phyloP scores from a whole-genome alignment of 2,329 filamentous ascomycete species.

The Arthrobotrys megalospora region DNA sequence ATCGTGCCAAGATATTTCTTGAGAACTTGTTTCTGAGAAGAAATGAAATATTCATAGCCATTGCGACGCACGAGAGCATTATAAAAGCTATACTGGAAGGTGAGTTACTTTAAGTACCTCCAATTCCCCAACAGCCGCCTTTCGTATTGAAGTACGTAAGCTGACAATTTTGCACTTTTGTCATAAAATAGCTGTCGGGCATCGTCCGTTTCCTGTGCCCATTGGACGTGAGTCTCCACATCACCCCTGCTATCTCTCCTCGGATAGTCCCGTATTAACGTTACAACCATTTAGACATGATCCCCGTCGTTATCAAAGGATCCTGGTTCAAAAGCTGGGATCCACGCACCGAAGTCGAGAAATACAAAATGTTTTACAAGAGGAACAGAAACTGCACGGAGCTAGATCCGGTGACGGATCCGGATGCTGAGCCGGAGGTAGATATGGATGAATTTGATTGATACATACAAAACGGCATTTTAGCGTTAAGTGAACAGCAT shows the following conservation, averaged over 20 bases:
- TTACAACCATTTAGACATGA: slow-evolving; percentile 43
- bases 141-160: slow-evolving; percentile 8
- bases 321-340: slow-evolving; percentile 45
- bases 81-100: slow-evolving; percentile 54
- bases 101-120: slow-evolving; percentile 1
- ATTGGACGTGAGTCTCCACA: slow-evolving; percentile 45
- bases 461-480: slow-evolving; percentile 16
- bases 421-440: slow-evolving; percentile 53
- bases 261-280: slow-evolving; percentile 9
- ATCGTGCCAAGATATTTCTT: slow-evolving; percentile 57
- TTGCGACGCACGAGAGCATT: slow-evolving; percentile 53
- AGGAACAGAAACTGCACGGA: slow-evolving; percentile 55
- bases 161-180: slow-evolving; percentile 45
- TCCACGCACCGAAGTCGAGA: slow-evolving; percentile 46
- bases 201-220: slow-evolving; percentile 46
- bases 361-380: slow-evolving; percentile 49
- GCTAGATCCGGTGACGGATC: slow-evolving; percentile 54
- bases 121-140: neutral
- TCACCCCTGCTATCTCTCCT: neutral
- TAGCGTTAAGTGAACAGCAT: slow-evolving; percentile 6
- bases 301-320: slow-evolving; percentile 56
- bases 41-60: slow-evolving; percentile 37
- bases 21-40: slow-evolving; percentile 53
- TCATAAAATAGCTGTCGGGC: slow-evolving; percentile 41
- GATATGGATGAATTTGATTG: slow-evolving; percentile 43